These are phyloP conservation scores for Psilocybe azurescens DNA, from an alignment of 768 basidiomycete genomes.

Conservation along the genomic window DNA sequence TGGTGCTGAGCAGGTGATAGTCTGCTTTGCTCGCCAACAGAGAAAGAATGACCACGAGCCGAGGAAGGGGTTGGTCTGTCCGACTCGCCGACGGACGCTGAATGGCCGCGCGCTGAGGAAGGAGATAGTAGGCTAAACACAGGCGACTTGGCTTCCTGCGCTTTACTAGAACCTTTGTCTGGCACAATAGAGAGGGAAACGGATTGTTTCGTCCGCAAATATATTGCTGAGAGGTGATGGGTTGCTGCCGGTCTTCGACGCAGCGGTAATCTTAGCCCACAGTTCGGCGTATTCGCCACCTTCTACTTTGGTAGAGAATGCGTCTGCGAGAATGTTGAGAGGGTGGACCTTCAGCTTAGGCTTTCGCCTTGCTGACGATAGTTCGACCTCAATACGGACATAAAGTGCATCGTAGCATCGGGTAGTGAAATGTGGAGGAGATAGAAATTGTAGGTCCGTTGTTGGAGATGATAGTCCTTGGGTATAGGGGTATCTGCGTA, in stretches of 20 bases:
- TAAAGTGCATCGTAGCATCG: conserved; percentile 66
- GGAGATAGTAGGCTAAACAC: conserved; percentile 33
- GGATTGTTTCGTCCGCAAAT: conserved; percentile 74
- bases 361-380: conserved; percentile 43
- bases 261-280: conserved; percentile 61
- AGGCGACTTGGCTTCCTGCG: conserved; percentile 36
- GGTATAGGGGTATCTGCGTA: conserved; percentile 70
- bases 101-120: conserved; percentile 34
- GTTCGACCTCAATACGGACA: conserved; percentile 66
- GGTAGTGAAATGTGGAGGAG: conserved; percentile 73
- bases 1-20: conserved; percentile 20
- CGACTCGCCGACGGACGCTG: conserved; percentile 25
- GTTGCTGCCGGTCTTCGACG: conserved; percentile 37
- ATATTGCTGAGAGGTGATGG: conserved; percentile 52
- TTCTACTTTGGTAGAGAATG: conserved; percentile 50
- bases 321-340: conserved; percentile 64
- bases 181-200: conserved; percentile 56
- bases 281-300: conserved; percentile 41
- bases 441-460: conserved; percentile 48
- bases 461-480: conserved; percentile 36
- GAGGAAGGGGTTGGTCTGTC: conserved; percentile 25
- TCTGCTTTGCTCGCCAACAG: conserved; percentile 23
- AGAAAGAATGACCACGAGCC: conserved; percentile 36
- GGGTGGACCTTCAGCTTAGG: conserved; percentile 50
- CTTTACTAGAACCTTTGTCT: conserved; percentile 33